Percentiles rank a stretch among this genome's conserved stretches.
Conservation (phyloP, 257 asterid genomes). For the Nicotiana tomentosiformis region DNA sequence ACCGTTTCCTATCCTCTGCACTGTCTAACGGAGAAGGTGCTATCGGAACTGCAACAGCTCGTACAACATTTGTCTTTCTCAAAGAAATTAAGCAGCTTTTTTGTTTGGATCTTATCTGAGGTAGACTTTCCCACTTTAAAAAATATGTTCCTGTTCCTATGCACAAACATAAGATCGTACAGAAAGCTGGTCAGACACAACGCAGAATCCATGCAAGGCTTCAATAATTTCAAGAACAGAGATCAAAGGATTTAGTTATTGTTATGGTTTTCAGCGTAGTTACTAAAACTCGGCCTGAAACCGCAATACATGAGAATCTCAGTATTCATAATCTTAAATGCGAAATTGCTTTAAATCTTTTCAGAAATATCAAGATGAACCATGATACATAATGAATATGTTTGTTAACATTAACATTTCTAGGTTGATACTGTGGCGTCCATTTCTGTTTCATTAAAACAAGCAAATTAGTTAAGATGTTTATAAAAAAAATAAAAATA, state of each 20-base stretch:
- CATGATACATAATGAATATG: background rate
- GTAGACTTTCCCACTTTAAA: constrained; percentile 52
- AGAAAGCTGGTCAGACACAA: background rate
- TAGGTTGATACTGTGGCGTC: background rate
- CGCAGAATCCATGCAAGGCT: background rate
- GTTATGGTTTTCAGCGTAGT: background rate
- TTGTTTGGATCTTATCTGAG: constrained; percentile 32
- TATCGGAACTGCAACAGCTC: constrained; percentile 65
- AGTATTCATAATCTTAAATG: background rate
- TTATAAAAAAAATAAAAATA: background rate
- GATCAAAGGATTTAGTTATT: background rate
- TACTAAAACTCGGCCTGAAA: background rate
- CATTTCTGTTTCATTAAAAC: background rate
- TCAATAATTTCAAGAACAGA: background rate
- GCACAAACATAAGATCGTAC: background rate
- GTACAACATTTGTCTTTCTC: constrained; percentile 37
- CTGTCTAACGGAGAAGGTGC: constrained; percentile 54
- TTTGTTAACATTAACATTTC: background rate
- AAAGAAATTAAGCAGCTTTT: constrained; percentile 34
- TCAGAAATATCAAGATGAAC: background rate
- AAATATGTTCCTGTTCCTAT: constrained; percentile 38
- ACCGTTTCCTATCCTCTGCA: constrained; percentile 46
- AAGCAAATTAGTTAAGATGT: background rate
- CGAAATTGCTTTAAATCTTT: background rate
- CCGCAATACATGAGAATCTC: background rate